Evolutionary conservation across 768 basidiomycete genomes (phyloP).

Genomic region (Lactarius pseudohatsudake): DNA sequence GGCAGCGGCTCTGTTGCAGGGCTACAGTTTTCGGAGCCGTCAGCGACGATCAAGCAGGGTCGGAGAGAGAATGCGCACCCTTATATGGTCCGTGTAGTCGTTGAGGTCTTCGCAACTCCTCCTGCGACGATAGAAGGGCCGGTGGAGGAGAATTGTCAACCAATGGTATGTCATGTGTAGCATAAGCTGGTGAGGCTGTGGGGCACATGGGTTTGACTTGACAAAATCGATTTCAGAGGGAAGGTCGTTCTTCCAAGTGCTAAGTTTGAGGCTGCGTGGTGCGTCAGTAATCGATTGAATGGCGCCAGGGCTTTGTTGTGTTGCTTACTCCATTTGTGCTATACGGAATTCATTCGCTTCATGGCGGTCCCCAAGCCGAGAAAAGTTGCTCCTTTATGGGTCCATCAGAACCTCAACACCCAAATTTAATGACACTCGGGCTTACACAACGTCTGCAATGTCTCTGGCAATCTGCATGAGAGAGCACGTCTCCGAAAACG

Average conservation of each 20-base stretch:
- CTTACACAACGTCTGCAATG: conserved; percentile 27
- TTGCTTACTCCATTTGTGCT: conserved; percentile 29
- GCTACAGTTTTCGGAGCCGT: conserved; percentile 12
- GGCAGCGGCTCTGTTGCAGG: conserved; percentile 26
- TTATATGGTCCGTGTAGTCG: conserved; percentile 23
- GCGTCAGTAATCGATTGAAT: background rate
- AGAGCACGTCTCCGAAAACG: conserved; percentile 27
- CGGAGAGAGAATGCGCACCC: conserved; percentile 7
- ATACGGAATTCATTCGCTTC: conserved; percentile 26
- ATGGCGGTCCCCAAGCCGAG: conserved; percentile 21
- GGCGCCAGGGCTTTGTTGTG: background rate
- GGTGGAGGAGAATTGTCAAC: conserved; percentile 28
- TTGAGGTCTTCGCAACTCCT: conserved; percentile 17
- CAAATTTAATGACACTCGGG: background rate
- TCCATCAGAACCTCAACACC: background rate
- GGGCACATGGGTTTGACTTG: conserved; percentile 18
- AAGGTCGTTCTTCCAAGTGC: conserved; percentile 28
- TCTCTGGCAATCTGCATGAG: conserved; percentile 29
- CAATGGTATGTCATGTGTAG: conserved; percentile 29
- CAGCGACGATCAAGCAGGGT: background rate
- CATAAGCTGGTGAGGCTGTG: conserved; percentile 29
- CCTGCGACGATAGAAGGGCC: conserved; percentile 28
- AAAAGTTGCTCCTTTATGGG: conserved; percentile 24
- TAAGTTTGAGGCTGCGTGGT: conserved; percentile 24
- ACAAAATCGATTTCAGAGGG: conserved; percentile 25